These are phyloP conservation scores for Jamesozyma jinghongensis DNA, from an alignment of 805 yeast genomes.

Conservation along the genomic window DNA sequence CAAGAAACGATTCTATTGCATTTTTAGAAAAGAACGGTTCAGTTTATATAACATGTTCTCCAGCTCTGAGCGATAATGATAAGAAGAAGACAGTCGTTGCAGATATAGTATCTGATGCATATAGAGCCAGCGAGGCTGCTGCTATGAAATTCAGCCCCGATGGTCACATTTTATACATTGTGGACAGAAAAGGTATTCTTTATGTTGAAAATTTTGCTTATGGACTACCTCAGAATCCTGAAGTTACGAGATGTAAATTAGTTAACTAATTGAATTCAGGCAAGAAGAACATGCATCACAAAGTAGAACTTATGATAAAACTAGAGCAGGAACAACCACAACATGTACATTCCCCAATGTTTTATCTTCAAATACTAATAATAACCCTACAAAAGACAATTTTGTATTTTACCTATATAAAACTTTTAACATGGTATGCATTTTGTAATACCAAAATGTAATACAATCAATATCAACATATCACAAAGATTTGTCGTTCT, in stretches of 20 bases:
- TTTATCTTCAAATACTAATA: too few relatives aligned
- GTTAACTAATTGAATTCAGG: too few relatives aligned
- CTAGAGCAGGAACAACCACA: too few relatives aligned
- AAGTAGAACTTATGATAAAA: too few relatives aligned
- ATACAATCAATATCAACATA: too few relatives aligned
- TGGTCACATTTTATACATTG: constrained; percentile 67
- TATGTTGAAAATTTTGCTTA: constrained; percentile 82
- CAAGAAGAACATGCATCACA: too few relatives aligned
- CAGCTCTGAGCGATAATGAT: constrained; percentile 46
- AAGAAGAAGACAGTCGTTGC: constrained; percentile 44
- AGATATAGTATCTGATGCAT: constrained; percentile 72
- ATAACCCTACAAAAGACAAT: too few relatives aligned
- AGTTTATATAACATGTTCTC: constrained; percentile 58
- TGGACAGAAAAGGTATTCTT: constrained; percentile 75
- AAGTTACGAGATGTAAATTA: constrained; percentile 58
- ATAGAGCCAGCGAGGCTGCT: constrained; percentile 68
- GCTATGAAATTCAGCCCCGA: constrained; percentile 64
- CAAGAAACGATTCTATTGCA: constrained; percentile 80
- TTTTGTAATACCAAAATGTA: too few relatives aligned
- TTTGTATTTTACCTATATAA: too few relatives aligned
- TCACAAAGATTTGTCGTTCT: too few relatives aligned
- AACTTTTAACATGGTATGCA: too few relatives aligned
- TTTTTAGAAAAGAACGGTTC: constrained; percentile 72
- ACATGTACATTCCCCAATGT: too few relatives aligned
- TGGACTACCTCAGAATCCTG: constrained; percentile 64